A percentile compares a stretch with the other conserved stretches of the same genome.
phyloP scores from a whole-genome alignment of 768 basidiomycete genomes.

The Favolaschia claudopus region DNA sequence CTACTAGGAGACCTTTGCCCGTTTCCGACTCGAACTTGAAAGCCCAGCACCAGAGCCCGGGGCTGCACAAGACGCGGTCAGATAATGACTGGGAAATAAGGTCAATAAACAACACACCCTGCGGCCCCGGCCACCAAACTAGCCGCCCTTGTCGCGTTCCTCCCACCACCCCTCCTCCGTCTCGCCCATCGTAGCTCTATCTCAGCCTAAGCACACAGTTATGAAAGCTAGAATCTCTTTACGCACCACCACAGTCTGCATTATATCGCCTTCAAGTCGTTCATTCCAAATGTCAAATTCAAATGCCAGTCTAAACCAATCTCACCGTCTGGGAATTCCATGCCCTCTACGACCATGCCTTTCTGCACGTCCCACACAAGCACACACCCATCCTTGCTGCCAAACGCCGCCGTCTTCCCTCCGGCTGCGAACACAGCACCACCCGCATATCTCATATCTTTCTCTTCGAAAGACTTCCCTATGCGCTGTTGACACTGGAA shows the following conservation, averaged over 20 bases:
- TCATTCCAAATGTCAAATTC: slow-evolving; percentile 16
- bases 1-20: slow-evolving; percentile 16
- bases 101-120: slow-evolving; percentile 1
- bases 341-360: slow-evolving; percentile 60
- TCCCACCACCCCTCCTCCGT: slow-evolving; percentile 57
- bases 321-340: slow-evolving; percentile 69
- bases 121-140: slow-evolving; percentile 65
- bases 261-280: slow-evolving; percentile 44
- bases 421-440: slow-evolving; percentile 62
- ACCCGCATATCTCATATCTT: slow-evolving; percentile 44
- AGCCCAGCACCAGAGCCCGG: background rate
- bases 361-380: slow-evolving; percentile 70
- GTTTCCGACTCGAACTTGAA: slow-evolving; percentile 7
- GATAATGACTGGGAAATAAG: background rate
- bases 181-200: slow-evolving; percentile 57
- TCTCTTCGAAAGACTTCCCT: slow-evolving; percentile 60
- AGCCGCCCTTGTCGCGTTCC: slow-evolving; percentile 63
- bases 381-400: slow-evolving; percentile 58
- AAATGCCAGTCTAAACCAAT: slow-evolving; percentile 21
- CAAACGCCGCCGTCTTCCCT: slow-evolving; percentile 65
- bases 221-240: slow-evolving; percentile 14
- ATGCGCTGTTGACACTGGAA: slow-evolving; percentile 59
- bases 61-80: background rate
- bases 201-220: slow-evolving; percentile 19
- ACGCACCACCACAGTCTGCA: slow-evolving; percentile 53